These are phyloP conservation scores for Pistacia integerrima DNA, from an alignment of 345 rosid genomes.

Conservation along the genomic window DNA sequence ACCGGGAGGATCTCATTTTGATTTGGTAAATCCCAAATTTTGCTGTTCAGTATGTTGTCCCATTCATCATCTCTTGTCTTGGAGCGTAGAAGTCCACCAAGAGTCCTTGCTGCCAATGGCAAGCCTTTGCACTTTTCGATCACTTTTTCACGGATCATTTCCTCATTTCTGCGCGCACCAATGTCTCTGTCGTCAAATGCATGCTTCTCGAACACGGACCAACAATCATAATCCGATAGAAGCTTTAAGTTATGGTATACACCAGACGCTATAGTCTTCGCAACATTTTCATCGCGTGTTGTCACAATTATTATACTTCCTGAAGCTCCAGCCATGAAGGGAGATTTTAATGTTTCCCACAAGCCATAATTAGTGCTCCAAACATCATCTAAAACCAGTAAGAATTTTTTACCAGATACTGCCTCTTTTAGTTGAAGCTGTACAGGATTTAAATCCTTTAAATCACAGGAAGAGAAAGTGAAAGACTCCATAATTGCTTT, in stretches of 20 bases:
- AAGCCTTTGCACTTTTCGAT: background rate
- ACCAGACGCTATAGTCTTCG: accelerated
- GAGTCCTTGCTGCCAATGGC: background rate
- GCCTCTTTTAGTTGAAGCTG: background rate
- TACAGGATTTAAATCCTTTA: background rate
- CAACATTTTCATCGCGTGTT: background rate
- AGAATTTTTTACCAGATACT: background rate
- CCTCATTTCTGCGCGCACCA: accelerated
- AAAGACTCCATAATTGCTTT: background rate
- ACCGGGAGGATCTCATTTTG: background rate
- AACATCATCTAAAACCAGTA: background rate
- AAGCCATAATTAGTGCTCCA: background rate
- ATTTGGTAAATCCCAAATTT: background rate
- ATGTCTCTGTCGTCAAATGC: background rate
- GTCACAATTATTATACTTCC: background rate
- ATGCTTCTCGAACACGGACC: background rate
- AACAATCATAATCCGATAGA: background rate
- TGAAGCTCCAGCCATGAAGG: background rate
- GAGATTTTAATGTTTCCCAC: background rate
- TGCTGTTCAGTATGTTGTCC: background rate
- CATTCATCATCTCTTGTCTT: background rate
- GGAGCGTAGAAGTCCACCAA: background rate
- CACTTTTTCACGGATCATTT: background rate
- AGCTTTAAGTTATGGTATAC: too few relatives aligned
- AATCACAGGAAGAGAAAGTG: background rate